Percentiles rank a stretch among this genome's conserved stretches.
Conservation (phyloP, 2,329 filamentous ascomycete species). For the Colletotrichum agaves region DNA sequence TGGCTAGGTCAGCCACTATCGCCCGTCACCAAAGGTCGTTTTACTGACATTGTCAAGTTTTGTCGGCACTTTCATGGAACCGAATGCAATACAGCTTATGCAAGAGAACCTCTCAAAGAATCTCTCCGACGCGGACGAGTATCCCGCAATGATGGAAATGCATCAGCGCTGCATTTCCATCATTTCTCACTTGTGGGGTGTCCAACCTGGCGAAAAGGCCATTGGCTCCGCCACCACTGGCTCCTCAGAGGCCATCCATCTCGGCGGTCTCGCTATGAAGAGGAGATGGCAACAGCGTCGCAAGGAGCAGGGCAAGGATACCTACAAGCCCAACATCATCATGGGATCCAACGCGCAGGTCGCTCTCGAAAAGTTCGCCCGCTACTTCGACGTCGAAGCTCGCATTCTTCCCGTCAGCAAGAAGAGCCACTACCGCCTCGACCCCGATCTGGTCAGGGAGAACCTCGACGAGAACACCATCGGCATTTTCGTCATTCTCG, state of each 20-base stretch:
- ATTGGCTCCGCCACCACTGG: conserved; percentile 78
- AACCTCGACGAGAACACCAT: conserved; percentile 82
- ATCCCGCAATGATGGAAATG: conserved; percentile 67
- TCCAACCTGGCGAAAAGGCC: conserved; percentile 69
- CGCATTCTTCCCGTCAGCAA: conserved; percentile 71
- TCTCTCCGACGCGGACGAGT: conserved; percentile 76
- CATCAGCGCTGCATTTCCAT: conserved; percentile 77
- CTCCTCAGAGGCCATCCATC: conserved; percentile 76
- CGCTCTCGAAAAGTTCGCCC: conserved; percentile 76
- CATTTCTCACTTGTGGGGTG: conserved; percentile 73
- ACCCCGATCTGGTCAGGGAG: conserved; percentile 71
- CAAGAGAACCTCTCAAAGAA: conserved; percentile 77
- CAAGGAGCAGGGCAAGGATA: conserved; percentile 69
- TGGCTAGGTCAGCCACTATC: conserved; percentile 59
- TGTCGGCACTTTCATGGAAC: conserved; percentile 78
- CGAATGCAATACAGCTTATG: conserved; percentile 72
- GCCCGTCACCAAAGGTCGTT: fast-evolving
- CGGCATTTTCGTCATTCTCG: conserved; percentile 78
- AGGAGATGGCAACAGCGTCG: conserved; percentile 76
- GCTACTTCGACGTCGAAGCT: conserved; percentile 79
- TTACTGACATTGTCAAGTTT: conserved; percentile 57
- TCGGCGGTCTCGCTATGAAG: conserved; percentile 79
- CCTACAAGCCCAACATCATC: conserved; percentile 74
- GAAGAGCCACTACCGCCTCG: conserved; percentile 69
- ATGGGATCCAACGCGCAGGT: conserved; percentile 82